A percentile compares a stretch with the other conserved stretches of the same genome.
These are phyloP conservation scores for Starmerella bombi DNA, from an alignment of 805 yeast genomes.

Conservation along the genomic window DNA sequence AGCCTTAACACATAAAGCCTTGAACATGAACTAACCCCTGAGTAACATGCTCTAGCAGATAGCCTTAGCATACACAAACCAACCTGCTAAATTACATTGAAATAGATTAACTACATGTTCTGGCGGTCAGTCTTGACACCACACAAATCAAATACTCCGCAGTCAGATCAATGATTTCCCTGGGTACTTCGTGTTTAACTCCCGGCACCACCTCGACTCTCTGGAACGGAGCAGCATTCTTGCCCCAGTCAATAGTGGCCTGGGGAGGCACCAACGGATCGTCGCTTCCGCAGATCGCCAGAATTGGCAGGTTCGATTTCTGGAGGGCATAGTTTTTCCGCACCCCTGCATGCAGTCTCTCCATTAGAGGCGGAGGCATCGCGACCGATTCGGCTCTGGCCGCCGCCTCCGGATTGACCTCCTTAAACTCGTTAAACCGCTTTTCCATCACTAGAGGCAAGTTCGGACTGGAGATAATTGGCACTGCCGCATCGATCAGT, in stretches of 20 bases:
- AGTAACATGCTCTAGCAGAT: no score
- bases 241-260: constrained; percentile 26
- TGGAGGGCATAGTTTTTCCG: constrained; percentile 2
- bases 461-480: constrained; percentile 40
- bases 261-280: constrained; percentile 29
- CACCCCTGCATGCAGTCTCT: not conserved
- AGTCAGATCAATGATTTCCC: constrained; percentile 23
- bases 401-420: constrained; percentile 9
- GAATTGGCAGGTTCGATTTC: constrained; percentile 16
- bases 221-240: constrained; percentile 17
- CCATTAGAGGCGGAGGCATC: constrained; percentile 7
- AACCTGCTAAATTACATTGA: no score
- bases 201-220: constrained; percentile 23
- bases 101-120: no score
- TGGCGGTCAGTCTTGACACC: no score
- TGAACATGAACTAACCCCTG: no score
- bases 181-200: constrained; percentile 26
- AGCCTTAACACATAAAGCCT: no score
- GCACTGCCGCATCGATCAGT: constrained; percentile 28
- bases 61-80: no score
- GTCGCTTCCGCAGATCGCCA: constrained; percentile 27
- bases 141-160: constrained; percentile 18
- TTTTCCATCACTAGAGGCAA: constrained; percentile 34
- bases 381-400: constrained; percentile 10
- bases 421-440: constrained; percentile 23